Conservation (phyloP, 306 rosid genomes). For the Rosa chinensis region DNA sequence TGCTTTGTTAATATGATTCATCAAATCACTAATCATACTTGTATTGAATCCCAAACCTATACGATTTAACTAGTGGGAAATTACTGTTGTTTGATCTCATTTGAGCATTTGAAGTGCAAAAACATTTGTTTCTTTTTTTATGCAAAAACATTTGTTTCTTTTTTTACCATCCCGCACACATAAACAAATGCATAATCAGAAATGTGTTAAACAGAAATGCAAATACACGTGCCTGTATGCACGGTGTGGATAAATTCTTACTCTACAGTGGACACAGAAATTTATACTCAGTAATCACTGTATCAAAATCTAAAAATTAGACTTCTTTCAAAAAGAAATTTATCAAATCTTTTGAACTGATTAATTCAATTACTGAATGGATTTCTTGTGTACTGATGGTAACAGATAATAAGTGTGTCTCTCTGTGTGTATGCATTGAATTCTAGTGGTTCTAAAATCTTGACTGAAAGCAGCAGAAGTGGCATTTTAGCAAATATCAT, state of each 20-base stretch:
- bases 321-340: too few relatives aligned
- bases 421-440: background rate
- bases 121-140: background rate
- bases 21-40: background rate
- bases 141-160: background rate
- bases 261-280: background rate
- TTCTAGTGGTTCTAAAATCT: background rate
- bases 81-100: background rate
- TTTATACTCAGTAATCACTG: background rate
- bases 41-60: background rate
- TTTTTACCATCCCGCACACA: background rate
- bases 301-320: background rate
- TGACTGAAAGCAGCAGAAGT: background rate
- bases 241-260: background rate
- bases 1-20: background rate
- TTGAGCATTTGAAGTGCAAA: background rate
- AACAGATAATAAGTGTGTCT: background rate
- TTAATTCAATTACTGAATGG: background rate
- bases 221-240: background rate
- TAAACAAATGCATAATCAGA: too few relatives aligned
- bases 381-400: background rate
- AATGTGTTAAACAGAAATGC: background rate
- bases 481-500: background rate
- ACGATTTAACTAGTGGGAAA: background rate
- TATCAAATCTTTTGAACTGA: background rate